Evolutionary conservation across 1,284 basidiomycete genomes (phyloP).

Genomic region (Tilletia indica): DNA sequence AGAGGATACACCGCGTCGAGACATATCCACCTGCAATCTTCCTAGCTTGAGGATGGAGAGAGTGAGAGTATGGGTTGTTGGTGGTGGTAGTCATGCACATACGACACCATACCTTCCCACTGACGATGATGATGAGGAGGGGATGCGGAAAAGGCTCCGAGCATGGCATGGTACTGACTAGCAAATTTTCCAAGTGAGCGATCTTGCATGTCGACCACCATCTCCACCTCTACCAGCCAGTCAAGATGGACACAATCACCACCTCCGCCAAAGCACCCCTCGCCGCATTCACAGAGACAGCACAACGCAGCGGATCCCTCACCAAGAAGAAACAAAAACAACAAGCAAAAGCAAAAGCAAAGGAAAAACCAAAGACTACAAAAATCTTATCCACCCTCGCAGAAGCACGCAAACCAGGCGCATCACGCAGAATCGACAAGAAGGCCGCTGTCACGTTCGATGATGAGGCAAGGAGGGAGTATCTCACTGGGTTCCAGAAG

Average conservation of each 20-base stretch:
- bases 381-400: constrained; percentile 11
- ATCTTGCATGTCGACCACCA: not conserved
- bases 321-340: constrained; percentile 9
- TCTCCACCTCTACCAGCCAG: not conserved
- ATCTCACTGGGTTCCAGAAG: constrained; percentile 52
- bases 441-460: constrained; percentile 42
- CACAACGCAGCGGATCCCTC: constrained; percentile 19
- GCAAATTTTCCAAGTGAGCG: not conserved
- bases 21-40: not conserved
- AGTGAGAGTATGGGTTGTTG: not conserved
- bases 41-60: not conserved
- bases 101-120: not conserved
- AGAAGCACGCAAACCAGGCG: not conserved
- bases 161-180: not conserved
- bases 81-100: too few species aligned
- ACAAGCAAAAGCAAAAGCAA: constrained; percentile 3
- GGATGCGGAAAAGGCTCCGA: not conserved
- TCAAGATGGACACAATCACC: not conserved
- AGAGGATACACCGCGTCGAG: constrained; percentile 13
- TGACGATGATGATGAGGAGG: not conserved
- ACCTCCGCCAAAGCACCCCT: constrained; percentile 16
- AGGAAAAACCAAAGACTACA: constrained; percentile 11
- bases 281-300: constrained; percentile 30
- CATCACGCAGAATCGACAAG: constrained; percentile 27
- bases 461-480: constrained; percentile 48